Evolutionary conservation across 768 basidiomycete genomes (phyloP).

Genomic region (Leccinum uliginosum): DNA sequence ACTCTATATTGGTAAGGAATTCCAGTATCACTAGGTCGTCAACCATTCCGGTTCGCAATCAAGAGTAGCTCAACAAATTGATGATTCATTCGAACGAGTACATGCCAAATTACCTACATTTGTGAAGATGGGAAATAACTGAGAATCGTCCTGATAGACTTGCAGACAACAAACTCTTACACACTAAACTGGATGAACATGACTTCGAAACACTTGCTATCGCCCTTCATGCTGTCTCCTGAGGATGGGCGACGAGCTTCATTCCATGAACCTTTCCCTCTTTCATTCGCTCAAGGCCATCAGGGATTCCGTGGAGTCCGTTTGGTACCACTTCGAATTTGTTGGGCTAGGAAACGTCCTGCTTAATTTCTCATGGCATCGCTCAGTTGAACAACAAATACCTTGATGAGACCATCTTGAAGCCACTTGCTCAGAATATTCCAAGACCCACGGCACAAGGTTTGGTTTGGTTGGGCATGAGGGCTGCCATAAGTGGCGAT

Average conservation of each 20-base stretch:
- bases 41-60: background rate
- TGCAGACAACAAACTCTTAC: constrained; percentile 14
- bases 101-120: constrained; percentile 2
- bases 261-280: constrained; percentile 37
- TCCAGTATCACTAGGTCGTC: background rate
- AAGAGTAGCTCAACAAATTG: background rate
- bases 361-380: background rate
- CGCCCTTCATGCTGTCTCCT: constrained; percentile 29
- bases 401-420: constrained; percentile 25
- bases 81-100: constrained; percentile 2
- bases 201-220: background rate
- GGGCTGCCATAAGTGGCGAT: constrained; percentile 25
- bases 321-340: constrained; percentile 38
- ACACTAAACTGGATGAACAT: background rate
- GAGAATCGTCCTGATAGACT: background rate
- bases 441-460: constrained; percentile 19
- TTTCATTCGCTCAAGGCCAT: constrained; percentile 35
- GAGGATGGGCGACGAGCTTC: constrained; percentile 42
- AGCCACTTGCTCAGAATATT: constrained; percentile 21
- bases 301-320: constrained; percentile 37
- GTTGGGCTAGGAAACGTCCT: constrained; percentile 31
- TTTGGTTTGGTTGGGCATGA: constrained; percentile 14
- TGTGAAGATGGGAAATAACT: background rate
- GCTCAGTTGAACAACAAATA: background rate
- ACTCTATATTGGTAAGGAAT: background rate